Conservation (phyloP, 2,329 filamentous ascomycete genomes). For the Aspergillus phoenicis region DNA sequence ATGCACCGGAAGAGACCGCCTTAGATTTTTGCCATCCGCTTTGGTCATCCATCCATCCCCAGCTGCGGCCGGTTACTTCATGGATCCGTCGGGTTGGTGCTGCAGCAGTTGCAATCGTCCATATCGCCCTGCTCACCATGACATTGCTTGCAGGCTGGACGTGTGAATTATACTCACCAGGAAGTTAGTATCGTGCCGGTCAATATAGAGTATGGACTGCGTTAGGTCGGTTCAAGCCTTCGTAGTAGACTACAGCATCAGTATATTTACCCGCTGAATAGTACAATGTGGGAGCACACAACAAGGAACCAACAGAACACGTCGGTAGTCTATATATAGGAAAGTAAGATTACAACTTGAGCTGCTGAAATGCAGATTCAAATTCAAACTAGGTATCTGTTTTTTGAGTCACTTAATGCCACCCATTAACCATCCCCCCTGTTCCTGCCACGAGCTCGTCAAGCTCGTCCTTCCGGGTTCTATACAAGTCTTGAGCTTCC, state of each 20-base stretch:
- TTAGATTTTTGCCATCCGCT: slow-evolving; percentile 22
- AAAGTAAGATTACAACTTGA: slow-evolving; percentile 18
- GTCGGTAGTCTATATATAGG: not conserved
- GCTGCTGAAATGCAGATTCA: slow-evolving; percentile 3
- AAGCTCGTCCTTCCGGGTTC: slow-evolving; percentile 75
- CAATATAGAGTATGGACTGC: too few species aligned
- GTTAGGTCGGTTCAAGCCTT: too few species aligned
- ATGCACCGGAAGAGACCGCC: slow-evolving; percentile 25
- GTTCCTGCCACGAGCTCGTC: slow-evolving; percentile 55
- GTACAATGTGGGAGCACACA: not conserved
- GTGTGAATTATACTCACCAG: too few species aligned
- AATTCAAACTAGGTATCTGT: slow-evolving; percentile 8
- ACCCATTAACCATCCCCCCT: slow-evolving; percentile 40
- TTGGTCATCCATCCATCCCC: slow-evolving; percentile 14
- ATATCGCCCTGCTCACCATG: too few species aligned
- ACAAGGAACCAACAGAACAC: not conserved
- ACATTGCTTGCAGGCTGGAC: too few species aligned
- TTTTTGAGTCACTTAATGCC: slow-evolving; percentile 31
- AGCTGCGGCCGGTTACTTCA: not conserved
- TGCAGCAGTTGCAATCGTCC: not conserved
- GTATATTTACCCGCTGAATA: not conserved
- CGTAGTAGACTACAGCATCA: too few species aligned
- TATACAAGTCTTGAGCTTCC: slow-evolving; percentile 86
- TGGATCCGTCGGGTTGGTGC: not conserved
- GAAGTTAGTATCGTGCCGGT: too few species aligned